Evolutionary conservation across 23 red algal species (phyloP), one percentile per base, ranked within the genome.

Genomic region (Gracilaria domingensis): DNA sequence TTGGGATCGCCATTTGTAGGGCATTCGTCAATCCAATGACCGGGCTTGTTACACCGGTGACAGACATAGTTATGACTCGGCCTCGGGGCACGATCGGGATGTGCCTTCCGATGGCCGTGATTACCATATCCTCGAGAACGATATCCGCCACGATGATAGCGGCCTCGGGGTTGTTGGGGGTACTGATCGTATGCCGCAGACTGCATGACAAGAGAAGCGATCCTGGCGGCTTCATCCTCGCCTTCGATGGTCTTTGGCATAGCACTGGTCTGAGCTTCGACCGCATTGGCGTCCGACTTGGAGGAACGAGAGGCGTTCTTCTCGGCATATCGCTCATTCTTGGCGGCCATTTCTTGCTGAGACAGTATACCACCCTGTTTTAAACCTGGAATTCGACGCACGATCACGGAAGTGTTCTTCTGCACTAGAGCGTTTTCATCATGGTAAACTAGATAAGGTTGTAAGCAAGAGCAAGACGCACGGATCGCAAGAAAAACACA

Each of bases 1-100:
- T 77, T 91, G 37, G 88, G 75, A 44, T 99, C 97, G 20, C 91
- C 91, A 79, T 95, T 99, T 8, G 97, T 95, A 18, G 97, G 94
- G 66, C 97, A 99, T 81, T 99, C 94, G 54, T 99, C 93, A 61
- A 99, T 99, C 89, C 94, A 99, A 84, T 99, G 97, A n/a, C 97
- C 97, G 36, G 82, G 80, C 51, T 96, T 85, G 12, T 91, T 86
- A 84, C 97, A 99, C 16, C 97, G 94, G 79, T 99, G 97, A 79
- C 97, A 99, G 24, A 96, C 83, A 76, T 99, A 99, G 81, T 93
- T 95, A 36, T 85, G 91, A 33, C 93, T 91, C 26, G 97, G 97
- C 29, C 81, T 32, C 38, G 94, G 87, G 9, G 91, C 93, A 45
- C 91, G 85, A 39, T 94, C 89, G 25, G 91, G 90, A 36, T 92